Percentiles rank a stretch among this genome's conserved stretches.
These are phyloP conservation scores for Phymatotrichopsis omnivora DNA, from an alignment of 2,329 filamentous ascomycete genomes.

Conservation along the genomic window DNA sequence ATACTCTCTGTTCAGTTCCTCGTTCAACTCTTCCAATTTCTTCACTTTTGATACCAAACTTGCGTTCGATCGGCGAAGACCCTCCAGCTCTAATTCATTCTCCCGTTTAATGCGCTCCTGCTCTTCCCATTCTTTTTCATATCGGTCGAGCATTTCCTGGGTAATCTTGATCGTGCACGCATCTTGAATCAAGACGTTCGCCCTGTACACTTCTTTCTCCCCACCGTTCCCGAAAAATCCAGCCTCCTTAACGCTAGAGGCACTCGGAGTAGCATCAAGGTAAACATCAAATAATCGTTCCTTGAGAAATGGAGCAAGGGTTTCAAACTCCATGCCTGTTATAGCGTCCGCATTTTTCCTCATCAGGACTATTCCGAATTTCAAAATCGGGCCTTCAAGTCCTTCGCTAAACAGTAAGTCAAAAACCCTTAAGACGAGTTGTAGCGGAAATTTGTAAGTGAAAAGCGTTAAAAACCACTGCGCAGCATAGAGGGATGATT, in stretches of 20 bases:
- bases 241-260: constrained; percentile 86
- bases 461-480: constrained; percentile 99
- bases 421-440: constrained; percentile 92
- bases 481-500: constrained; percentile 87
- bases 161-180: constrained; percentile 81
- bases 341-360: constrained; percentile 77
- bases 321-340: constrained; percentile 75
- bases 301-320: constrained; percentile 80
- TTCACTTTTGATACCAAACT: constrained; percentile 67
- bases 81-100: constrained; percentile 69
- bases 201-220: constrained; percentile 92
- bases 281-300: constrained; percentile 94
- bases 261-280: constrained; percentile 85
- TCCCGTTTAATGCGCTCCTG: constrained; percentile 73
- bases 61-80: constrained; percentile 55
- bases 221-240: constrained; percentile 94
- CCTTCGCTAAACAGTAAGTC: constrained; percentile 92
- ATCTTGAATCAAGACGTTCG: constrained; percentile 85
- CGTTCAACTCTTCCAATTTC: constrained; percentile 73
- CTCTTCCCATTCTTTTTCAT: constrained; percentile 85
- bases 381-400: constrained; percentile 74
- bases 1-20: constrained; percentile 83
- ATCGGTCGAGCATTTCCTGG: constrained; percentile 67
- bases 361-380: constrained; percentile 93
- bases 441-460: constrained; percentile 90